phyloP scores from a whole-genome alignment of 495 filamentous ascomycete genomes.

The Pseudomonodictys pantanalensis region DNA sequence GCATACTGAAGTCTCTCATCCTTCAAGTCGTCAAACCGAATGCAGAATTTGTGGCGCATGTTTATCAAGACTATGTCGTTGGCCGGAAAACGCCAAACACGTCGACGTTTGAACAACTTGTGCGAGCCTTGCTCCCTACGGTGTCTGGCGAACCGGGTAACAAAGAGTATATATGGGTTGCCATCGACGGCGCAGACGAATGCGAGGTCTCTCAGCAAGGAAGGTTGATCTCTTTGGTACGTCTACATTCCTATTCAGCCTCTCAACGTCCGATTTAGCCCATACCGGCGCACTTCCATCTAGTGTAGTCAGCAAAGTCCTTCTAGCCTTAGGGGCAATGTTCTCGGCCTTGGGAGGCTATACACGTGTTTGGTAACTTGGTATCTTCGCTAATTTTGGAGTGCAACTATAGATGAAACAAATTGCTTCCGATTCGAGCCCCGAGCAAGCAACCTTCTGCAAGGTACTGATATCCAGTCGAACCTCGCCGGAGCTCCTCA shows the following conservation, averaged over 20 bases:
- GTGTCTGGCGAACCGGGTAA: constrained; percentile 1
- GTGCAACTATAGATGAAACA: too few relatives aligned
- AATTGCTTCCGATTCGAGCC: too few relatives aligned
- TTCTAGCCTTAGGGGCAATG: too few relatives aligned
- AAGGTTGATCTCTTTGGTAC: background rate
- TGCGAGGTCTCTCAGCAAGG: background rate
- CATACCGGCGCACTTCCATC: too few relatives aligned
- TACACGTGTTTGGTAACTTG: background rate
- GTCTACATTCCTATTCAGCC: background rate
- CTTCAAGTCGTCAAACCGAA: background rate
- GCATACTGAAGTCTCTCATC: background rate
- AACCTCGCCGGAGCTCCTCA: background rate
- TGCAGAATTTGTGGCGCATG: background rate
- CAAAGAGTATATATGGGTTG: background rate
- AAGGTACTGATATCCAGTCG: constrained; percentile 7
- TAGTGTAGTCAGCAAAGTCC: constrained; percentile 1
- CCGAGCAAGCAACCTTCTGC: too few relatives aligned
- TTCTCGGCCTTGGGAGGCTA: too few relatives aligned
- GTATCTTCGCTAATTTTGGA: background rate
- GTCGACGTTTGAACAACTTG: background rate
- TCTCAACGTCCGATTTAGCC: background rate
- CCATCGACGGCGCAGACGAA: constrained; percentile 11
- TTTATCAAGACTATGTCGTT: background rate
- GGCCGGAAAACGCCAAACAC: background rate
- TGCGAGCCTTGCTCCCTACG: background rate